Evolutionary conservation across 2,329 filamentous ascomycete species (phyloP), one percentile per base, ranked within the genome.

Genomic region (Beauveria sp.): DNA sequence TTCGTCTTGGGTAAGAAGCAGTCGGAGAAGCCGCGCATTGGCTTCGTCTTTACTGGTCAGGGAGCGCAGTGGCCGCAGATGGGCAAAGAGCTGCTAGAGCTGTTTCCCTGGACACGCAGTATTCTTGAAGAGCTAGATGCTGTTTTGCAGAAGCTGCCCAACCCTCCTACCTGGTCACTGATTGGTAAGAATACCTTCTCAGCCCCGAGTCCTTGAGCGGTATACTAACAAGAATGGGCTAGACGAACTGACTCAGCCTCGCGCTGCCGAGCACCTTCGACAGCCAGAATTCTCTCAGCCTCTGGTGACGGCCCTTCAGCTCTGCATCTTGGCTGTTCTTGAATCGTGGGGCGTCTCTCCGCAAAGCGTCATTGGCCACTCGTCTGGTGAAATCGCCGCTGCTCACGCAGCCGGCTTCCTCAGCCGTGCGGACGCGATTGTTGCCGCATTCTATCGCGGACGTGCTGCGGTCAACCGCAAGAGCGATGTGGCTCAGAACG

Each of bases 281-380:
- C 42, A 53, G 22, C 46, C 80, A 0, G 78, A 66, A 45, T 12
- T 79, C 78, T 65, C 54, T 16, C 61, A 77, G 63, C 71, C 76
- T 5, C 60, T 75, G 0, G 78, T 73, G 59, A 79, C 77, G 0
- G 75, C 76, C 0, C 48, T 81, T 0, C 79, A 80, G 62, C 67
- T 80, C 3, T 75, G 68, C 1, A 63, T 80, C 1, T 69, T 78
- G 0, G 70, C 77, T 18, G 67, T 79, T 0, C 66, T 76, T n/a
- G 62, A 66, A 31, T 65, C 63, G 2, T 75, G 70, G 53, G 66
- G 67, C 2, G 63, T 78, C 3, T 59, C 50, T 1, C 72, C 73
- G 0, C 43, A 65, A 16, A 63, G 64, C 7, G 72, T 76, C 2
- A 66, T 75, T 1, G 75, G 76, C 1, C 76, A 77, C 62, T 75